Evolutionary conservation across 495 filamentous ascomycete genomes (phyloP).

Genomic region (Trypethelium eluteriae): DNA sequence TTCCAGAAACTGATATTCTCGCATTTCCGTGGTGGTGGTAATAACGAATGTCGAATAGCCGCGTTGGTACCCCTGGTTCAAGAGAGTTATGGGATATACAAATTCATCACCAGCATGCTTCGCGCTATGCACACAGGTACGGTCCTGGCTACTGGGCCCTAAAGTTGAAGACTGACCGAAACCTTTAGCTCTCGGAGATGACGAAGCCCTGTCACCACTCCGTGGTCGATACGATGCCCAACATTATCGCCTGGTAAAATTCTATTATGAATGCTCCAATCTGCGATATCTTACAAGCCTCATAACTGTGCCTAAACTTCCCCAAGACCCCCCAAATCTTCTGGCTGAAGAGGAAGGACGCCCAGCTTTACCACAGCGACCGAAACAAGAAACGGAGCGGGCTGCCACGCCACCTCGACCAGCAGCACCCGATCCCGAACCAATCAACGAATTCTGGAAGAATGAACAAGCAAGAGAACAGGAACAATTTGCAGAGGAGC

Average conservation of each 20-base stretch:
- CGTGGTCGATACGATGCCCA: conserved; percentile 85
- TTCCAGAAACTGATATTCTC: conserved; percentile 98
- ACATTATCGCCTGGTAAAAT: conserved; percentile 89
- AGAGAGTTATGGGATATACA: conserved; percentile 88
- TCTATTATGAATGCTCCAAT: conserved; percentile 98
- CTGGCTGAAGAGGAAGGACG: conserved; percentile 56
- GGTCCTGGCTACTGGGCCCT: conserved; percentile 23
- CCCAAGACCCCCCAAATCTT: conserved; percentile 82
- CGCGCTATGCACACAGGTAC: conserved; percentile 89
- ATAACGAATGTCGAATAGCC: conserved; percentile 95
- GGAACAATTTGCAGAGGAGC: conserved; percentile 88
- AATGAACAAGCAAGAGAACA: conserved; percentile 84
- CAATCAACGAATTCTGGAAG: conserved; percentile 97
- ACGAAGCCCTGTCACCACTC: conserved; percentile 87
- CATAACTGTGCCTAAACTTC: conserved; percentile 92
- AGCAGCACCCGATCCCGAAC: conserved; percentile 65
- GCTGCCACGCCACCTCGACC: conserved; percentile 59
- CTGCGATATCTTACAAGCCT: conserved; percentile 90
- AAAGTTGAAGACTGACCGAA: conserved; percentile 17
- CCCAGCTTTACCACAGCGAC: conserved; percentile 75
- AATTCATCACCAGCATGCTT: conserved; percentile 41
- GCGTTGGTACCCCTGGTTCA: conserved; percentile 88
- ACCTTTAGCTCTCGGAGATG: conserved; percentile 71
- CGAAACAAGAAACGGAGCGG: conserved; percentile 58
- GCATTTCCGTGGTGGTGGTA: conserved; percentile 78